Evolutionary conservation across 805 yeast genomes (phyloP).

Genomic region (Candida corydali): DNA sequence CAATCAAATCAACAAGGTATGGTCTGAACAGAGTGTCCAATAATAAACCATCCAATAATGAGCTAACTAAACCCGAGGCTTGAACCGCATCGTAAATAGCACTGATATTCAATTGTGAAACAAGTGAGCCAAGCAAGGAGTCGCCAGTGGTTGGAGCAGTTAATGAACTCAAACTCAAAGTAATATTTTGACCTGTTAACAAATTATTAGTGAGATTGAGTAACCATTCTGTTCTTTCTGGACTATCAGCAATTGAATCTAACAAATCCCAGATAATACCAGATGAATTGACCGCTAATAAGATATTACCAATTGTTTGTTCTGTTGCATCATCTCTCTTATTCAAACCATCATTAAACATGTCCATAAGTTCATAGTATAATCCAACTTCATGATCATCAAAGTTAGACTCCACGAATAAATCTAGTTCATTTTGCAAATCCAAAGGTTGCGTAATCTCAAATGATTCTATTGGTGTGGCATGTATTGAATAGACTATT

Average conservation of each 20-base stretch:
- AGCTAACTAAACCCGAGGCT: constrained; percentile 32
- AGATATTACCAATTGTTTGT: constrained; percentile 18
- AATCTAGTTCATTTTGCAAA: constrained; percentile 13
- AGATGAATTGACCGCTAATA: constrained; percentile 25
- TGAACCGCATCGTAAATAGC: constrained; percentile 19
- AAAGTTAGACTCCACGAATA: constrained; percentile 10
- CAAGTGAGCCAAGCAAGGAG: constrained; percentile 7
- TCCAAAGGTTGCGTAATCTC: constrained; percentile 15
- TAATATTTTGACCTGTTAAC: constrained; percentile 11
- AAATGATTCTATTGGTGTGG: constrained; percentile 13
- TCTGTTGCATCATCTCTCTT: constrained; percentile 3
- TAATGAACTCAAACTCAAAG: constrained; percentile 5
- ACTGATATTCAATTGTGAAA: constrained; percentile 15
- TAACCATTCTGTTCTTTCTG: constrained; percentile 21
- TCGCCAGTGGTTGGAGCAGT: neutral
- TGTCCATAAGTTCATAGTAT: constrained; percentile 9
- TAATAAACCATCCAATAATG: constrained; percentile 33
- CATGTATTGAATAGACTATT: constrained; percentile 13
- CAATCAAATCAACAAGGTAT: constrained; percentile 25
- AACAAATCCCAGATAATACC: constrained; percentile 32
- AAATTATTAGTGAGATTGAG: constrained; percentile 29
- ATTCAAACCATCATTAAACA: neutral
- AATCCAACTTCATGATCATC: constrained; percentile 8
- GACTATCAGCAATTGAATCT: constrained; percentile 31
- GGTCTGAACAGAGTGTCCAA: constrained; percentile 32